phyloP scores from a whole-genome alignment of 331 rosid species.

The Arachis monticola region DNA sequence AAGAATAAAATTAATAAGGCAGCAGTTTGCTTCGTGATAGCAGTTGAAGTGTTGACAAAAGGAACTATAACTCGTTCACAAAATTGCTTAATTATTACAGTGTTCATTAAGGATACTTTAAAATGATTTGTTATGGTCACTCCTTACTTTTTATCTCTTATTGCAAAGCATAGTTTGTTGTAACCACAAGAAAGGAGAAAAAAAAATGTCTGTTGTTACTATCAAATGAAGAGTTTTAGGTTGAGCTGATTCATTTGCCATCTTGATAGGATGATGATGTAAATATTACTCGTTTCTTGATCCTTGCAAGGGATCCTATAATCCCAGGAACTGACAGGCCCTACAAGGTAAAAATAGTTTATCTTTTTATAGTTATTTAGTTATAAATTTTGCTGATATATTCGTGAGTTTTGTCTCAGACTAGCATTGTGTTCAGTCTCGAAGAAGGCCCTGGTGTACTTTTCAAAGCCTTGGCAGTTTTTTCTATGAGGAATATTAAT shows the following conservation, averaged over 20 bases:
- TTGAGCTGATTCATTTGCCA: constrained; percentile 39
- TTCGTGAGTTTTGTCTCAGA: constrained; percentile 54
- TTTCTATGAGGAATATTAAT: constrained; percentile 77
- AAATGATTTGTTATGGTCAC: neutral
- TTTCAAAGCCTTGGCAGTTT: constrained; percentile 89
- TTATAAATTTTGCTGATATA: constrained; percentile 24
- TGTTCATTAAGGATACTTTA: neutral
- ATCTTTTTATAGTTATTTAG: constrained; percentile 4
- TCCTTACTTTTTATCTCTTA: constrained; percentile 8
- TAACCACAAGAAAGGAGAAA: constrained; percentile 12
- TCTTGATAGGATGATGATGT: constrained; percentile 70
- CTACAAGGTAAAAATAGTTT: constrained; percentile 57
- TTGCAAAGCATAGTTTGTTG: constrained; percentile 9
- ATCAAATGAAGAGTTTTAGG: constrained; percentile 17
- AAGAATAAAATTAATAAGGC: constrained; percentile 1
- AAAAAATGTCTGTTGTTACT: constrained; percentile 1
- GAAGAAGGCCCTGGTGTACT: constrained; percentile 93
- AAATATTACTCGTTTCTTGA: constrained; percentile 82
- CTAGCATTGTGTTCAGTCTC: constrained; percentile 84
- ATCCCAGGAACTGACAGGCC: constrained; percentile 69
- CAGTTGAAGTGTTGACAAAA: neutral
- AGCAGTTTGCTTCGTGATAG: constrained; percentile 17
- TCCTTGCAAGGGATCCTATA: constrained; percentile 86
- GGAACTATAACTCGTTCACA: neutral
- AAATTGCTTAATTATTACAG: neutral